These are phyloP conservation scores for Mortierella sp. DNA, from an alignment of 371 early-diverging fungal genomes.

Conservation along the genomic window DNA sequence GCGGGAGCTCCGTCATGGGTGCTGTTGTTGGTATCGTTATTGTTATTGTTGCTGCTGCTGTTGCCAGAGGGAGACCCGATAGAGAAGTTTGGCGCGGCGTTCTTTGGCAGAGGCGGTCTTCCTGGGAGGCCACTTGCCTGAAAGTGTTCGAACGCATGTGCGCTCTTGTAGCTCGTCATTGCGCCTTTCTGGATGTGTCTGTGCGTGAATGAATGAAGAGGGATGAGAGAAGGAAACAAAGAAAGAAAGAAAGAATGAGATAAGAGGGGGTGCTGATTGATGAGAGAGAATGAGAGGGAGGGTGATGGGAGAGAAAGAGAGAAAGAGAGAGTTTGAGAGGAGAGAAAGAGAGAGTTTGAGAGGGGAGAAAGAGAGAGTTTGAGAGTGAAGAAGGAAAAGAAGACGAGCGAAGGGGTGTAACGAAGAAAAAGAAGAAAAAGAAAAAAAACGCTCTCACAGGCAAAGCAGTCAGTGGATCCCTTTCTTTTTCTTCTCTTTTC, in stretches of 20 bases:
- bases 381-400: background rate
- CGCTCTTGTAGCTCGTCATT: constrained; percentile 53
- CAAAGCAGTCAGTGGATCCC: no score
- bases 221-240: background rate
- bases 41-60: background rate
- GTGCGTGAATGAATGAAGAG: background rate
- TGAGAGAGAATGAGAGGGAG: background rate
- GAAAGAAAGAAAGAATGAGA: background rate
- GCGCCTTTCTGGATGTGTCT: background rate
- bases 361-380: background rate
- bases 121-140: constrained; percentile 35
- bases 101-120: constrained; percentile 34
- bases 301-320: background rate
- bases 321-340: no score
- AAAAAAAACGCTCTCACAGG: no score
- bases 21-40: background rate
- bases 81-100: constrained; percentile 19
- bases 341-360: background rate
- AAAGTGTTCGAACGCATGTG: constrained; percentile 41
- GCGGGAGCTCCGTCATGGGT: background rate
- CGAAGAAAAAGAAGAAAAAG: no score
- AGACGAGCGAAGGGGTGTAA: no score
- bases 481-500: background rate
- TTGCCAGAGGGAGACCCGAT: constrained; percentile 13
- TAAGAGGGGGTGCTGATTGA: background rate